These are phyloP conservation scores for Firmiana major DNA, from an alignment of 345 rosid species.

Conservation along the genomic window DNA sequence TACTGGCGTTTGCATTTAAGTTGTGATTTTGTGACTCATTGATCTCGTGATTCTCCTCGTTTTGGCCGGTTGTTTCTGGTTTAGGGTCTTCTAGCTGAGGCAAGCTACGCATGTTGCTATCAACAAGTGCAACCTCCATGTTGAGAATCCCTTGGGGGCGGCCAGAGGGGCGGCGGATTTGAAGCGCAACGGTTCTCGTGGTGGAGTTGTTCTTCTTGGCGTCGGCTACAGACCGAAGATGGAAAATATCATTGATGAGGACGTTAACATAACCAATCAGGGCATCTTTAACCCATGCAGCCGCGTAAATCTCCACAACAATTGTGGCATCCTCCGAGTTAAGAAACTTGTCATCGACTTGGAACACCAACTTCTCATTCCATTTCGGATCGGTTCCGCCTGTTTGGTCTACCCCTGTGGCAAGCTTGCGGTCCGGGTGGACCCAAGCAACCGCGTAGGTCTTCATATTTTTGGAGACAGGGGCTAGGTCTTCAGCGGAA, in stretches of 20 bases:
- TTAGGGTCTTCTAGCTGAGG: slow-evolving; percentile 32
- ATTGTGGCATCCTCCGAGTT: slow-evolving; percentile 52
- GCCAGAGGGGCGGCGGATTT: slow-evolving; percentile 77
- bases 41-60: neutral
- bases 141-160: slow-evolving; percentile 82
- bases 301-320: slow-evolving; percentile 75
- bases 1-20: neutral
- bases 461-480: slow-evolving; percentile 70
- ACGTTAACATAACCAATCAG: slow-evolving; percentile 68
- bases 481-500: slow-evolving; percentile 77
- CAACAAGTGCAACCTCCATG: slow-evolving; percentile 64
- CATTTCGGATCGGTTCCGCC: slow-evolving; percentile 69
- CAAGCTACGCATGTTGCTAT: slow-evolving; percentile 72
- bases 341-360: slow-evolving; percentile 62
- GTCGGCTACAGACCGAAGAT: slow-evolving; percentile 23
- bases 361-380: slow-evolving; percentile 81
- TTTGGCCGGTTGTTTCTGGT: slow-evolving; percentile 4
- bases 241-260: slow-evolving; percentile 47
- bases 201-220: slow-evolving; percentile 21
- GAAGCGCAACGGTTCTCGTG: slow-evolving; percentile 46
- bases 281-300: slow-evolving; percentile 84
- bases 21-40: neutral
- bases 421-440: slow-evolving; percentile 56
- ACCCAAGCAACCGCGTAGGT: slow-evolving; percentile 84
- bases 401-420: slow-evolving; percentile 64